phyloP scores from a whole-genome alignment of 2,329 filamentous ascomycete genomes.

The Penicillium brasilianum region DNA sequence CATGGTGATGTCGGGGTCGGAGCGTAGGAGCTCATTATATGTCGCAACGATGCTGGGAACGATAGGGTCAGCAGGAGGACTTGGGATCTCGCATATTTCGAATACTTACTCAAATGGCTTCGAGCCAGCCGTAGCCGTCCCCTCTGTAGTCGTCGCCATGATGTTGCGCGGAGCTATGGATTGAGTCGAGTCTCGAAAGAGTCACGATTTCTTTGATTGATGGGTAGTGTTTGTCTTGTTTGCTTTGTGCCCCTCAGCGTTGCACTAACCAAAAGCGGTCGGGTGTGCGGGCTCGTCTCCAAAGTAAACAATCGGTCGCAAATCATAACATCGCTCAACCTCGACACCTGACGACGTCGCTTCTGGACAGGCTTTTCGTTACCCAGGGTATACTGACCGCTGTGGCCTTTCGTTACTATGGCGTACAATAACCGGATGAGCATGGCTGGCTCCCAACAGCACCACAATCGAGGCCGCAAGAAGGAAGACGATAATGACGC shows the following conservation, averaged over 20 bases:
- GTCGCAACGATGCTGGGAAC: constrained; percentile 63
- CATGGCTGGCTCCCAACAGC: constrained; percentile 51
- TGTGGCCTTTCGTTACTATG: constrained; percentile 40
- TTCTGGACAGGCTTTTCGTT: constrained; percentile 11
- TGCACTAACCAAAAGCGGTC: constrained; percentile 38
- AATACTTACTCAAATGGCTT: constrained; percentile 47
- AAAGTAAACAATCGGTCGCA: constrained; percentile 43
- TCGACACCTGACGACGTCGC: constrained; percentile 12
- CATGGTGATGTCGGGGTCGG: constrained; percentile 88
- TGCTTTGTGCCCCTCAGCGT: constrained; percentile 39
- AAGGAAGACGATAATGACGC: constrained; percentile 64
- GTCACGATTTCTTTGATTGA: constrained; percentile 30
- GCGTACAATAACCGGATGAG: constrained; percentile 59
- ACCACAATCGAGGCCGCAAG: constrained; percentile 55
- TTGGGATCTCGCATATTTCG: not conserved
- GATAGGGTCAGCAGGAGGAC: constrained; percentile 23
- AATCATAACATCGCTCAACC: constrained; percentile 33
- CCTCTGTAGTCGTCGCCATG: constrained; percentile 37
- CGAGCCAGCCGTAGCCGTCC: constrained; percentile 29
- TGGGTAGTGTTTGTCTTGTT: constrained; percentile 44
- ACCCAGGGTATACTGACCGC: constrained; percentile 10
- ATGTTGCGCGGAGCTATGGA: constrained; percentile 17
- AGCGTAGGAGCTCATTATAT: constrained; percentile 66
- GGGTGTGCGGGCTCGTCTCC: constrained; percentile 29
- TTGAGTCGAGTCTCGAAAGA: constrained; percentile 21